A percentile compares a stretch with the other conserved stretches of the same genome.
Evolutionary conservation across 2,329 filamentous ascomycete genomes (phyloP).

Genomic region (Pseudovirgaria hyperparasitica): DNA sequence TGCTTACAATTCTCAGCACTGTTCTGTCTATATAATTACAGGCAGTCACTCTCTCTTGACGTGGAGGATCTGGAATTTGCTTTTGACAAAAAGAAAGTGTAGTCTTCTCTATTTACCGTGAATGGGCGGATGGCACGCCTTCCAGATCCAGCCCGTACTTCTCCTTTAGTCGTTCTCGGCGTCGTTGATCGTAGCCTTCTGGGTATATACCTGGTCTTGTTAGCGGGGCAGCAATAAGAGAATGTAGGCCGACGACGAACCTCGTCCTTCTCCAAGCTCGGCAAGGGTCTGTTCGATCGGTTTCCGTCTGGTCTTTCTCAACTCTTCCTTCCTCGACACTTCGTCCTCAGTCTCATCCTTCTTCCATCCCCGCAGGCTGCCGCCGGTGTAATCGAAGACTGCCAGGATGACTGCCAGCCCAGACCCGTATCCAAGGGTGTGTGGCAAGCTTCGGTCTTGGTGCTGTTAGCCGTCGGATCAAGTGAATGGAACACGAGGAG

Average conservation of each 20-base stretch:
- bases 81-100: background rate
- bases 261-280: slow-evolving; percentile 76
- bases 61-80: no score
- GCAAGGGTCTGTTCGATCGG: slow-evolving; percentile 69
- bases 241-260: slow-evolving; percentile 33
- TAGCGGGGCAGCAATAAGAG: slow-evolving; percentile 6
- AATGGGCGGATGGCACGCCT: slow-evolving; percentile 2
- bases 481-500: background rate
- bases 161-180: slow-evolving; percentile 68
- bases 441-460: slow-evolving; percentile 52
- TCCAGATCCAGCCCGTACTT: slow-evolving; percentile 68
- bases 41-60: no score
- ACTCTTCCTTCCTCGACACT: slow-evolving; percentile 60
- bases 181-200: slow-evolving; percentile 73
- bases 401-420: slow-evolving; percentile 45
- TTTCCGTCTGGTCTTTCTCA: slow-evolving; percentile 61
- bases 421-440: slow-evolving; percentile 56
- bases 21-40: no score
- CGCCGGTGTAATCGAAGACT: slow-evolving; percentile 56
- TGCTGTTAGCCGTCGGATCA: slow-evolving; percentile 8
- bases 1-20: no score
- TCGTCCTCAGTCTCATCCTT: slow-evolving; percentile 52
- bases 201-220: slow-evolving; percentile 55
- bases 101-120: background rate
- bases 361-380: slow-evolving; percentile 42